These are phyloP conservation scores for Apiospora pterosperma DNA, from an alignment of 2,329 filamentous ascomycete species.

Conservation along the genomic window DNA sequence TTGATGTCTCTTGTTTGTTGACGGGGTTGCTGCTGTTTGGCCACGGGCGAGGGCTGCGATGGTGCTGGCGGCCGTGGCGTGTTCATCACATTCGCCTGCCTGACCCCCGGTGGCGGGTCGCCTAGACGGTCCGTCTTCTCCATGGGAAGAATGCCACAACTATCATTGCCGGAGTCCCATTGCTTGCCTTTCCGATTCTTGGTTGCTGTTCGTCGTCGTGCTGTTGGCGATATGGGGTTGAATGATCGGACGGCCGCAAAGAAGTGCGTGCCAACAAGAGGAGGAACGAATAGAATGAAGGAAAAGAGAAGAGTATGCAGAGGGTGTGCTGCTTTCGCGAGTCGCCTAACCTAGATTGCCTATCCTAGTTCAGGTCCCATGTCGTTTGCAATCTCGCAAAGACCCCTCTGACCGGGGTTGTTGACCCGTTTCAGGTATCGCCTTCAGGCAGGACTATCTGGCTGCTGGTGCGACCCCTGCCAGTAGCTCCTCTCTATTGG, in stretches of 20 bases:
- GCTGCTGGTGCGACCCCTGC: not conserved
- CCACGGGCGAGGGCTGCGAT: not conserved
- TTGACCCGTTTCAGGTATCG: not conserved
- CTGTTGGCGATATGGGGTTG: not conserved
- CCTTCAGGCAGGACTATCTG: not conserved
- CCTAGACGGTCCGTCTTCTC: constrained; percentile 3
- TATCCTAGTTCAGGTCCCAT: not conserved
- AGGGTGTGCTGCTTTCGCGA: not conserved
- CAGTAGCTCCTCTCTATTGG: not conserved
- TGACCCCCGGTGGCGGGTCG: not conserved
- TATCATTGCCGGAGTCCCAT: constrained; percentile 14
- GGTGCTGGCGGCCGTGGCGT: not conserved
- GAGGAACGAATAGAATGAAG: not conserved
- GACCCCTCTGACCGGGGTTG: not conserved
- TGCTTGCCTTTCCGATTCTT: not conserved
- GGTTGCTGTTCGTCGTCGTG: not conserved
- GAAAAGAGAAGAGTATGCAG: not conserved
- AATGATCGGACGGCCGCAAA: constrained; percentile 21
- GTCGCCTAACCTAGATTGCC: not conserved
- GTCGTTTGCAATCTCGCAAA: constrained; percentile 2
- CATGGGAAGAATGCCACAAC: not conserved
- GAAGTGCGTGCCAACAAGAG: not conserved
- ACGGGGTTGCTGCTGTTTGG: not conserved
- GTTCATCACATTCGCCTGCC: not conserved
- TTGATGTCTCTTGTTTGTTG: not conserved